phyloP scores from a whole-genome alignment of 2,329 filamentous ascomycete genomes.

The Trichoderma breve region DNA sequence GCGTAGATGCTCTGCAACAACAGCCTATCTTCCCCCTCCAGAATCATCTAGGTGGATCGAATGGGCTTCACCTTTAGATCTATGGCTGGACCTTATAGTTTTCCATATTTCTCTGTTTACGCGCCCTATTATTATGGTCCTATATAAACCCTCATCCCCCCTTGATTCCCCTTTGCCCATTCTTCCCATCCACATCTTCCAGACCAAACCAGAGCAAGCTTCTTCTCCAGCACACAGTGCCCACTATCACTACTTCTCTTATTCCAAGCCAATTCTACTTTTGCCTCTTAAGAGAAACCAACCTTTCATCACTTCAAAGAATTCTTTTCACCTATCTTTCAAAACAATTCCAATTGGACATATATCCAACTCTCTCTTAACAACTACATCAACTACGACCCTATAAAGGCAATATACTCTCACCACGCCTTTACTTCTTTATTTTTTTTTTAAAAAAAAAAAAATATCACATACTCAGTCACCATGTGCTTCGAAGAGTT shows the following conservation, averaged over 20 bases:
- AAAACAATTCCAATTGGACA: background rate
- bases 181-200: background rate
- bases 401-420: background rate
- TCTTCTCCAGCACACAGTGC: background rate
- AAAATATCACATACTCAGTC: background rate
- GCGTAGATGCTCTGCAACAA: background rate
- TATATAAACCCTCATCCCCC: background rate
- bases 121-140: background rate
- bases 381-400: too few relatives aligned
- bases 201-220: background rate
- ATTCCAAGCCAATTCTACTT: background rate
- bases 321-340: background rate
- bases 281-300: background rate
- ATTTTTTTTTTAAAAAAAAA: background rate
- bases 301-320: background rate
- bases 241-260: background rate
- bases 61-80: background rate
- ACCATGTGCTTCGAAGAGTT: background rate
- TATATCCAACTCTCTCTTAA: background rate
- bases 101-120: background rate
- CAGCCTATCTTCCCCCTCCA: background rate
- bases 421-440: background rate
- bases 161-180: background rate
- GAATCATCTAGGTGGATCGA: background rate
- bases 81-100: background rate